phyloP scores from a whole-genome alignment of 1,284 basidiomycete genomes.

The Apiotrichum domesticum region DNA sequence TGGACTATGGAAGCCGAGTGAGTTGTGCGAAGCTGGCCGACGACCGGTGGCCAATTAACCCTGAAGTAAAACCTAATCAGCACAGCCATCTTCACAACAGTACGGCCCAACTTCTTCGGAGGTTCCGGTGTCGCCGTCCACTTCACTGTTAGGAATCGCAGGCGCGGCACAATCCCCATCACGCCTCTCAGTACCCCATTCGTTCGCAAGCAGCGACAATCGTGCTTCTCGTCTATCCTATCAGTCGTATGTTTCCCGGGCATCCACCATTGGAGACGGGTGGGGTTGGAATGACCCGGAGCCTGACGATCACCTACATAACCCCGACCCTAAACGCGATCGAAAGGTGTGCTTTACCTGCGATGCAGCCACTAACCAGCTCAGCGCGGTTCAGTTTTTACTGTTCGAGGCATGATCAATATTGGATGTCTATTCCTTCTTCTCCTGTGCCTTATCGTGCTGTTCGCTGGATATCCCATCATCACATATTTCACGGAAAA shows the following conservation, averaged over 20 bases:
- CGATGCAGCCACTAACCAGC: not conserved
- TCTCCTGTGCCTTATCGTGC: constrained; percentile 55
- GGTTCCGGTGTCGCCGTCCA: constrained; percentile 19
- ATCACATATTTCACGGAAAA: constrained; percentile 41
- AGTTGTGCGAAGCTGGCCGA: not conserved
- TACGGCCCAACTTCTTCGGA: constrained; percentile 36
- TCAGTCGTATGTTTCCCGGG: constrained; percentile 1
- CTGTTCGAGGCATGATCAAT: constrained; percentile 64
- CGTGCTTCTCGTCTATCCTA: not conserved
- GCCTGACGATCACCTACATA: constrained; percentile 48
- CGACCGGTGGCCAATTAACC: not conserved
- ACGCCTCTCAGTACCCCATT: constrained; percentile 7
- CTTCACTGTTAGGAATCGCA: constrained; percentile 23
- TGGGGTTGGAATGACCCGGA: constrained; percentile 36
- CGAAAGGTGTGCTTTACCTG: constrained; percentile 43
- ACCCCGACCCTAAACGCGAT: constrained; percentile 59
- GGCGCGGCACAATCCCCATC: constrained; percentile 2
- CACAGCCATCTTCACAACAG: constrained; percentile 12
- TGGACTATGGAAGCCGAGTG: not conserved
- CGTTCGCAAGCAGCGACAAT: not conserved
- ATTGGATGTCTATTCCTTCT: constrained; percentile 68
- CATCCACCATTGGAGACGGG: constrained; percentile 8
- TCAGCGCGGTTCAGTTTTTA: constrained; percentile 59
- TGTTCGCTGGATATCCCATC: constrained; percentile 57
- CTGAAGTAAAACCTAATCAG: no score